Conservation (phyloP, 1,284 basidiomycete genomes). For the Wolfiporia cocos region DNA sequence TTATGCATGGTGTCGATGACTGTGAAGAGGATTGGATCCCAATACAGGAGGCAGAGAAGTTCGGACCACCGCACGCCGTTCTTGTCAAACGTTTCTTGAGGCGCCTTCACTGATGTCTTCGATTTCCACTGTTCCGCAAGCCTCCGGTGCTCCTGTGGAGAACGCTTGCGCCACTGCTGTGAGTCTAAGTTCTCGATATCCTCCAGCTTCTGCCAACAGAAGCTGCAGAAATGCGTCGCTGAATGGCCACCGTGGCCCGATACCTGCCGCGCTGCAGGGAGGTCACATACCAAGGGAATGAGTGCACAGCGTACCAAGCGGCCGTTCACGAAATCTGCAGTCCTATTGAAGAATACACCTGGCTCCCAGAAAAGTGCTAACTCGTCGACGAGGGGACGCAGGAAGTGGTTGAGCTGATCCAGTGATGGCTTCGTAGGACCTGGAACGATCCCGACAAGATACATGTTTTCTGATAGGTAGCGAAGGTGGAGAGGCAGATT, state of each 20-base stretch:
- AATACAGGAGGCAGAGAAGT: constrained; percentile 26
- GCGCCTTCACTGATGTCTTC: constrained; percentile 6
- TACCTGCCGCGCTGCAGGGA: not conserved
- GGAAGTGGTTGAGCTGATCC: constrained; percentile 28
- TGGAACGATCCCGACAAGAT: constrained; percentile 27
- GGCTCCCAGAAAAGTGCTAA: constrained; percentile 23
- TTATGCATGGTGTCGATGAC: constrained; percentile 32
- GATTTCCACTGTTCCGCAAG: not conserved
- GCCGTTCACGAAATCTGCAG: not conserved
- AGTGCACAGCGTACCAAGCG: not conserved
- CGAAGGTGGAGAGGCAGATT: constrained; percentile 24
- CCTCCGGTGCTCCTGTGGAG: not conserved
- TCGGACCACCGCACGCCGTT: constrained; percentile 21
- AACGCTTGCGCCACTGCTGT: not conserved
- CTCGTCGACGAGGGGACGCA: constrained; percentile 29
- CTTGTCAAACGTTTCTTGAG: constrained; percentile 9
- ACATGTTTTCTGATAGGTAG: constrained; percentile 22
- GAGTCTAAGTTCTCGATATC: not conserved
- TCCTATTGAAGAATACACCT: constrained; percentile 12
- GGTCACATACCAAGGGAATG: not conserved
- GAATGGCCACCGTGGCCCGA: not conserved
- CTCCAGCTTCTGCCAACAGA: not conserved
- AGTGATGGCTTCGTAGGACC: constrained; percentile 28
- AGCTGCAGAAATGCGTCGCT: not conserved
- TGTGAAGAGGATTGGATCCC: constrained; percentile 25